Evolutionary conservation across 1,284 basidiomycete species (phyloP), one percentile per base, ranked within the genome.

Genomic region (Apiotrichum porosum): DNA sequence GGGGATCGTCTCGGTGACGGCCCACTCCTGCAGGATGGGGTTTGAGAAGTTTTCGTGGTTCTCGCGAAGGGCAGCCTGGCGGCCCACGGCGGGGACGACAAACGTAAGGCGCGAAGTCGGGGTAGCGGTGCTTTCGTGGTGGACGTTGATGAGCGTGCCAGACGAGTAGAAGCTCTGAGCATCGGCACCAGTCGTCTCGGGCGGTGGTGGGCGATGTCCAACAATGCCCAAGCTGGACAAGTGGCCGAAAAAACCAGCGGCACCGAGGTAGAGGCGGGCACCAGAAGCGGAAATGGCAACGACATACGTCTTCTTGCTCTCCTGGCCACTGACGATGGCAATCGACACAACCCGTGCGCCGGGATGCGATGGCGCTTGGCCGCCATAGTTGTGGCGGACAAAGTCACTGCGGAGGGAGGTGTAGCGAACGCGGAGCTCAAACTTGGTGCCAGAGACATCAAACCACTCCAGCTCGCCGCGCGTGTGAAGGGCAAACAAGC

Each of bases 221-320:
- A 56, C 22, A 24, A 53, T 42, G 34, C 44, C 39, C 10, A 53
- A 49, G 19, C 13, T 26, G 26, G 26, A 6, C 26, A 28, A 6
- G 26, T 28, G 26, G 26, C 26, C 12, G 26, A 6, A 42, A 34
- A 28, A 43, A 17, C 23, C 42, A 4, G 40, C 44, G 2, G 44
- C 33, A 4, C 53, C 53, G 37, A 55, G 47, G 35, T 55, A 55
- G 21, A 42, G 24, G 21, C 53, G 49, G 3, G 53, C 43, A 61
- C 70, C 71, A 49, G 84, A 89, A 17, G 78, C 77, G 17, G 89
- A 88, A 42, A 92, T 75, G 1, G 86, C 90, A 42, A 94, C 77
- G 12, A 95, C 77, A 51, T 88, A 85, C 13, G 83, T 74, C 22
- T 82, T 75, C 17, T 62, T 59, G 44, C 69, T 73, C 54, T 77